Evolutionary conservation across 2,329 filamentous ascomycete species (phyloP).

Genomic region (Emmonsia crescens): DNA sequence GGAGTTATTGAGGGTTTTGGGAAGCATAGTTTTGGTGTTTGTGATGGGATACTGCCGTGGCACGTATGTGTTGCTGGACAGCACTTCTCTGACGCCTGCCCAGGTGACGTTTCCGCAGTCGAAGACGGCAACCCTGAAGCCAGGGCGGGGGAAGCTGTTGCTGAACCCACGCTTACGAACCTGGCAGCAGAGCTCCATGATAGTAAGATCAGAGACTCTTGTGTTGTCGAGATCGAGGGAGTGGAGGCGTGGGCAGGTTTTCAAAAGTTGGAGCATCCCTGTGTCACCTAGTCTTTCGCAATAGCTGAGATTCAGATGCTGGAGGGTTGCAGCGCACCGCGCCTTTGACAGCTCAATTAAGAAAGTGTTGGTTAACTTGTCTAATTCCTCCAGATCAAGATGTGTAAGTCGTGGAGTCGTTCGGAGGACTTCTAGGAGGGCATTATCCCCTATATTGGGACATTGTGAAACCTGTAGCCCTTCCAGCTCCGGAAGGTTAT

Average conservation of each 20-base stretch:
- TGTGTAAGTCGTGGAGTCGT: constrained; percentile 70
- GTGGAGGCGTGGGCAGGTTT: constrained; percentile 57
- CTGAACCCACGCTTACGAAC: constrained; percentile 54
- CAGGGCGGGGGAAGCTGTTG: constrained; percentile 43
- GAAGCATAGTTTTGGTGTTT: constrained; percentile 17
- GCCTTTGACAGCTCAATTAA: constrained; percentile 65
- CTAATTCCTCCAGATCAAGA: constrained; percentile 79
- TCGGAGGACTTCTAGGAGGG: constrained; percentile 60
- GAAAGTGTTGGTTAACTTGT: constrained; percentile 62
- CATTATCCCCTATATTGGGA: constrained; percentile 59
- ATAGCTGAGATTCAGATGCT: constrained; percentile 79
- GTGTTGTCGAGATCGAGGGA: constrained; percentile 89
- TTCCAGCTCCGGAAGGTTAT: constrained; percentile 68
- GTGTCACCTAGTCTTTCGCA: constrained; percentile 76
- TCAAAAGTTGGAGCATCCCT: constrained; percentile 74
- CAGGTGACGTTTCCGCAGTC: constrained; percentile 89
- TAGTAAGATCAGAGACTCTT: constrained; percentile 71
- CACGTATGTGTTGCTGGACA: constrained; percentile 73
- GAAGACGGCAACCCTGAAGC: constrained; percentile 70
- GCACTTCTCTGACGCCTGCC: constrained; percentile 77
- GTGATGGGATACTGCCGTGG: constrained; percentile 36
- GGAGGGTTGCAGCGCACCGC: constrained; percentile 58
- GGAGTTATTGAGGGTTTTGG: constrained; percentile 25
- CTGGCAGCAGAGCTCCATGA: constrained; percentile 75
- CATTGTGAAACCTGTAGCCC: constrained; percentile 76